These are phyloP conservation scores for Nowakowskiella sp. DNA, from an alignment of 192 early-diverging fungal genomes.

Conservation along the genomic window DNA sequence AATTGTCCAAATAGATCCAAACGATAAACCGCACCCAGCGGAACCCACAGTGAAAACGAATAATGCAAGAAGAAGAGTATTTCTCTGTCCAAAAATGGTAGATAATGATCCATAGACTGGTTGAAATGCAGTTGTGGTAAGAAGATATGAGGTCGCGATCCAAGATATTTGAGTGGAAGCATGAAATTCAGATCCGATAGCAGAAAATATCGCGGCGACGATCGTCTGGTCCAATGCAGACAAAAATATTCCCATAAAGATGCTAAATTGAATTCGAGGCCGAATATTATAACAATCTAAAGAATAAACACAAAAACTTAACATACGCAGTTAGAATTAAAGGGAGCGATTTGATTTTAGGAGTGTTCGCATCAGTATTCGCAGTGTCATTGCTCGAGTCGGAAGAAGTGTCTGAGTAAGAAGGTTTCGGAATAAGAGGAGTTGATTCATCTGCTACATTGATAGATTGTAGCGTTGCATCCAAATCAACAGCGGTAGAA, in stretches of 20 bases:
- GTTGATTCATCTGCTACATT: no score
- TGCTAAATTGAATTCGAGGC: no score
- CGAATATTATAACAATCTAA: no score
- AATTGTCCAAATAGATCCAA: background rate
- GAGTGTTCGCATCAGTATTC: no score
- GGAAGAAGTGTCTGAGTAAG: no score
- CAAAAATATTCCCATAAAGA: conserved; percentile 12
- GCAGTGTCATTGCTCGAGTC: no score
- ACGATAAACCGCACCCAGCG: conserved; percentile 2
- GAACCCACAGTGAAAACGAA: conserved; percentile 10
- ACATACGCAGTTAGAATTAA: no score
- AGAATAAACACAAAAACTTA: no score
- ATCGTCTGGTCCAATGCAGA: conserved; percentile 13
- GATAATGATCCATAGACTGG: conserved; percentile 11
- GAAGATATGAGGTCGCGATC: conserved; percentile 11
- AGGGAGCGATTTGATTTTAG: no score
- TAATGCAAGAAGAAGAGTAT: conserved; percentile 1
- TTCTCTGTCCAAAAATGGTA: conserved; percentile 6
- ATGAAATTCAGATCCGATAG: conserved; percentile 13
- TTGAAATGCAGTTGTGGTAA: conserved; percentile 13
- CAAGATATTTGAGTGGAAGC: conserved; percentile 2
- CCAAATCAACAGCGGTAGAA: no score
- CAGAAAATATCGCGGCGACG: conserved; percentile 2
- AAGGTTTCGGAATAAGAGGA: no score
- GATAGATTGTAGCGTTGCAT: no score